Evolutionary conservation across 768 basidiomycete genomes (phyloP).

Genomic region (Exsudoporus frostii): DNA sequence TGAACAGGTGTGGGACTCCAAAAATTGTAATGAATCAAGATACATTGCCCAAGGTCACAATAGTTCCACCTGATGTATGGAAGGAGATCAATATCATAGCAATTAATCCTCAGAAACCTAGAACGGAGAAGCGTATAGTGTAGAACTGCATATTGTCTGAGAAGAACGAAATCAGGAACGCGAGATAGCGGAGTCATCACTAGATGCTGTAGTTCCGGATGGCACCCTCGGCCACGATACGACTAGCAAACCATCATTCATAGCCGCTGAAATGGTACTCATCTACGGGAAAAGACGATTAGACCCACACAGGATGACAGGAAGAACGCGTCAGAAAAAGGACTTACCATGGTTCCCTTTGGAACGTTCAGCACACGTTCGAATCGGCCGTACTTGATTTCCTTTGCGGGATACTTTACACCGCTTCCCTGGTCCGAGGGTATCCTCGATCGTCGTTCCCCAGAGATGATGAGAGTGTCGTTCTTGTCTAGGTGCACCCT

Average conservation of each 20-base stretch:
- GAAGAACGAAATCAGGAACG: conserved; percentile 1
- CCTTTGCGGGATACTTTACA: conserved; percentile 30
- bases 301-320: not conserved
- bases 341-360: conserved; percentile 34
- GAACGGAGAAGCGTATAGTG: not conserved
- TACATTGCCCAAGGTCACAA: not conserved
- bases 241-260: conserved; percentile 38
- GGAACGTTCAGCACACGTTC: conserved; percentile 37
- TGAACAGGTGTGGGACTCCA: not conserved
- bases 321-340: not conserved
- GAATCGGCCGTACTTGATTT: conserved; percentile 41
- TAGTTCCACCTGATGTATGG: not conserved
- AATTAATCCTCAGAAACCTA: conserved; percentile 3
- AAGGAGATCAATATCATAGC: not conserved
- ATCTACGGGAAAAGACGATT: conserved; percentile 18
- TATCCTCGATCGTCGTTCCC: conserved; percentile 25
- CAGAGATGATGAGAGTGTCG: conserved; percentile 33
- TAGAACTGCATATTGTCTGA: not conserved
- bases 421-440: conserved; percentile 16
- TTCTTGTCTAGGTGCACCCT: conserved; percentile 32
- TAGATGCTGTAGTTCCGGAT: conserved; percentile 12
- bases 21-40: not conserved
- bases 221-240: conserved; percentile 38
- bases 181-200: not conserved
- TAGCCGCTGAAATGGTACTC: conserved; percentile 37